Base-by-base conservation (phyloP, 345 rosid species). In the Raphanus raphanistrum region DNA sequence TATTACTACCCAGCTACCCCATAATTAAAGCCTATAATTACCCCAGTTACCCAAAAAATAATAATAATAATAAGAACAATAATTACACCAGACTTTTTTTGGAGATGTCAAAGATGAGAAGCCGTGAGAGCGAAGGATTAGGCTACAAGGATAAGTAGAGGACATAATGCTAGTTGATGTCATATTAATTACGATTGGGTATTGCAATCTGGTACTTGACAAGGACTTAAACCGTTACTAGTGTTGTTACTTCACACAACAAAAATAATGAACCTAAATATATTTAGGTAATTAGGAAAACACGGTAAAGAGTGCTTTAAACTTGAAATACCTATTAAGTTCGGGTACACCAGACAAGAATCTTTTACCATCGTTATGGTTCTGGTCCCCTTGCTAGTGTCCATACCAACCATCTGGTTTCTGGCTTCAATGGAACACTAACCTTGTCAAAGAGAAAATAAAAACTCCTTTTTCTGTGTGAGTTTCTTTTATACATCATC, bases 311-410 rank as follows among this genome's bases (percentile, higher is more conserved):
- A 57, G 29, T 21, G 17, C 6, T 3, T 4, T 33, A 21, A 32
- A 45, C 68, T 45, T 33, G 54, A 25, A 48, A 74, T 35, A 48
- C 68, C 32, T 60, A 3, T 26, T 43, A 27, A 74, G 48, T 68
- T 75, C 58, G 48, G 59, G 15, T 16, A 21, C 12, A 75, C 17
- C 45, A 48, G 59, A 66, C 72, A 75, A 75, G 72, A 75, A 75
- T 68, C 68, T 58, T 41, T n/a, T 67, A 28, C 13, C 54, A 66
- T 28, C 3, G 72, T 32, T 66, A 7, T 2, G 0, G n/a, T 60
- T 61, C 61, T 50, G 31, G 79, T 60, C 31, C 35, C n/a, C 4
- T 70, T 21, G 21, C 21, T 21, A 21, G 21, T 21, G 0, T 21
- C 21, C 21, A 21, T 21, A 21, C 21, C 35, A 28, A 52, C 80